Conservation (phyloP, 768 basidiomycete species). For the Amanita muscaria region DNA sequence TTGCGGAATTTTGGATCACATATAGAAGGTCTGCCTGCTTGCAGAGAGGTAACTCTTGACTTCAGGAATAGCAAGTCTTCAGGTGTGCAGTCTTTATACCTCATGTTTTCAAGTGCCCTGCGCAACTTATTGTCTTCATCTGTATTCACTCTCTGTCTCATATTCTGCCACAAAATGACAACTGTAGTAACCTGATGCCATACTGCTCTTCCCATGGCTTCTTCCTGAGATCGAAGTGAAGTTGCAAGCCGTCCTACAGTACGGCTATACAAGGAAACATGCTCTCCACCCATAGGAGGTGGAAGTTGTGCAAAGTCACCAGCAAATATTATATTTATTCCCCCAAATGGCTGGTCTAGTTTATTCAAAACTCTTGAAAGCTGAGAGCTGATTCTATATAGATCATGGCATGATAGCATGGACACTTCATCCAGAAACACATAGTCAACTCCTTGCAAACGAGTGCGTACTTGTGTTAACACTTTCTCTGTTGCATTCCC, state of each 20-base stretch:
- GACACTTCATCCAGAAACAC: no score
- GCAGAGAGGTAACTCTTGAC: conserved; percentile 11
- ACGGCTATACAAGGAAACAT: conserved; percentile 13
- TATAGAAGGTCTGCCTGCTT: neutral
- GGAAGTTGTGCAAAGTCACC: conserved; percentile 31
- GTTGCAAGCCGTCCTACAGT: conserved; percentile 4
- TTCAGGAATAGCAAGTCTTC: conserved; percentile 21
- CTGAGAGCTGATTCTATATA: neutral
- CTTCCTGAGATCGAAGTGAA: conserved; percentile 10
- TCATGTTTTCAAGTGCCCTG: conserved; percentile 19
- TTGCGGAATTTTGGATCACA: conserved; percentile 15
- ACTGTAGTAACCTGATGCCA: conserved; percentile 26
- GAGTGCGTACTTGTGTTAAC: neutral
- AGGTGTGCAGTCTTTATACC: conserved; percentile 18
- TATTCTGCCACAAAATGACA: conserved; percentile 25
- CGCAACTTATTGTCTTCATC: conserved; percentile 13
- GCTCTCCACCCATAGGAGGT: conserved; percentile 14
- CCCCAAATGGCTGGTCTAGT: neutral
- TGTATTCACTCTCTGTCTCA: conserved; percentile 17
- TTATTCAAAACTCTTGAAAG: neutral
- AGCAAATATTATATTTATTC: conserved; percentile 16
- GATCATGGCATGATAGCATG: neutral
- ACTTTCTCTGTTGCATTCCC: neutral
- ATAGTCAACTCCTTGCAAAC: neutral
- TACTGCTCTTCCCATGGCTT: conserved; percentile 17